Evolutionary conservation across 169 alveolate species (phyloP).

Genomic region (Cryptosporidium bovis): DNA sequence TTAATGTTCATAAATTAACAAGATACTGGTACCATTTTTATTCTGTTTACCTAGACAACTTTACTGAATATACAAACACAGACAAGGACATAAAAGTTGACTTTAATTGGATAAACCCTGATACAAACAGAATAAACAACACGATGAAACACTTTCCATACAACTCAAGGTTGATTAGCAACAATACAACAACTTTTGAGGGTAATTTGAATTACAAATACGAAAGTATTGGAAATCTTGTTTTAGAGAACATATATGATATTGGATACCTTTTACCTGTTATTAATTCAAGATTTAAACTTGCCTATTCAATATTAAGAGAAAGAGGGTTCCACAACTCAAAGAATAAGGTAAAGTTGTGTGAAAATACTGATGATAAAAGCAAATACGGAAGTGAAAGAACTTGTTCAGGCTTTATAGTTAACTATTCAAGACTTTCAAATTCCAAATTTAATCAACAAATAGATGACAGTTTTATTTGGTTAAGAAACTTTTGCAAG

Average conservation of each 20-base stretch:
- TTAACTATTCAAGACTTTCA: not conserved
- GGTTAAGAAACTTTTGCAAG: slow-evolving; percentile 53
- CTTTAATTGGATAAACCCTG: slow-evolving; percentile 66
- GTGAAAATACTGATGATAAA: not conserved
- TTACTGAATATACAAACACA: slow-evolving; percentile 5
- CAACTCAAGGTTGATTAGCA: slow-evolving; percentile 9
- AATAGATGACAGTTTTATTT: slow-evolving; percentile 37
- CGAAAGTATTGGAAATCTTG: not conserved
- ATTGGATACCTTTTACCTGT: slow-evolving; percentile 51
- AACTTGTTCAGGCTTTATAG: slow-evolving; percentile 43
- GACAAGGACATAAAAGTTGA: not conserved
- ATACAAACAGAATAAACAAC: slow-evolving; percentile 11
- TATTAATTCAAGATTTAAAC: slow-evolving; percentile 41
- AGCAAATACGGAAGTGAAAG: not conserved
- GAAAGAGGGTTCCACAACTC: slow-evolving; percentile 53
- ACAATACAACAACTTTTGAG: not conserved
- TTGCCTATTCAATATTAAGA: slow-evolving; percentile 65
- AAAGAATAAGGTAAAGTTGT: slow-evolving; percentile 2
- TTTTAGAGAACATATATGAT: slow-evolving; percentile 7
- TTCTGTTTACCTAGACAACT: slow-evolving; percentile 12
- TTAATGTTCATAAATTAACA: slow-evolving; percentile 11
- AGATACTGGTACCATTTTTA: slow-evolving; percentile 63
- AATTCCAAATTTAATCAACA: slow-evolving; percentile 3
- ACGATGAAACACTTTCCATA: slow-evolving; percentile 49
- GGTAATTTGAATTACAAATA: not conserved